Evolutionary conservation across 2,329 filamentous ascomycete genomes (phyloP).

Genomic region (Neonectria sp.): DNA sequence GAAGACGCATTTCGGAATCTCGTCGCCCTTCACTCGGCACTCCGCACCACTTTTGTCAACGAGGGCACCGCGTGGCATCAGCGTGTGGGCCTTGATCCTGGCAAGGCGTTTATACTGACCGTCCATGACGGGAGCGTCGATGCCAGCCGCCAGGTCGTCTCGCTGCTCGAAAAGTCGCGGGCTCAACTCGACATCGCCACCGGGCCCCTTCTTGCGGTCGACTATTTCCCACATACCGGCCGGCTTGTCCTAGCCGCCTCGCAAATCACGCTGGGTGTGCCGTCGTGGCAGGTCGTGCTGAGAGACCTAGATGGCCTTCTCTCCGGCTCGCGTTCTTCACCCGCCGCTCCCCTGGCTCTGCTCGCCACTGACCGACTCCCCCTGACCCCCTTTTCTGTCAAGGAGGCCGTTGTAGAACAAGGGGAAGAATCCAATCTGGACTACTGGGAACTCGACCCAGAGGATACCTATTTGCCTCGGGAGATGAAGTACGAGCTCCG

Average conservation of each 20-base stretch:
- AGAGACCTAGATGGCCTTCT: slow-evolving; percentile 14
- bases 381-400: no score
- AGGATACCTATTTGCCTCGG: slow-evolving; percentile 19
- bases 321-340: slow-evolving; percentile 13
- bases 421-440: background rate
- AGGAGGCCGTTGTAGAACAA: background rate
- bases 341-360: background rate
- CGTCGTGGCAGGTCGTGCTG: slow-evolving; percentile 13
- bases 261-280: slow-evolving; percentile 13
- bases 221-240: slow-evolving; percentile 14
- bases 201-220: slow-evolving; percentile 10
- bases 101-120: background rate
- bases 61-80: slow-evolving; percentile 3
- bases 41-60: slow-evolving; percentile 10
- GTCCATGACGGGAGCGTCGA: background rate
- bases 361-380: background rate
- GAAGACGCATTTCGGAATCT: slow-evolving; percentile 15
- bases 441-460: slow-evolving; percentile 22
- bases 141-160: background rate
- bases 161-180: slow-evolving; percentile 15
- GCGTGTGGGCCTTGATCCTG: background rate
- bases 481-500: slow-evolving; percentile 17
- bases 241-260: slow-evolving; percentile 13
- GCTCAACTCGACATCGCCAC: slow-evolving; percentile 2
- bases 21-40: slow-evolving; percentile 10